Conservation (phyloP, 2,329 filamentous ascomycete species). For the Zymoseptoria brevis region DNA sequence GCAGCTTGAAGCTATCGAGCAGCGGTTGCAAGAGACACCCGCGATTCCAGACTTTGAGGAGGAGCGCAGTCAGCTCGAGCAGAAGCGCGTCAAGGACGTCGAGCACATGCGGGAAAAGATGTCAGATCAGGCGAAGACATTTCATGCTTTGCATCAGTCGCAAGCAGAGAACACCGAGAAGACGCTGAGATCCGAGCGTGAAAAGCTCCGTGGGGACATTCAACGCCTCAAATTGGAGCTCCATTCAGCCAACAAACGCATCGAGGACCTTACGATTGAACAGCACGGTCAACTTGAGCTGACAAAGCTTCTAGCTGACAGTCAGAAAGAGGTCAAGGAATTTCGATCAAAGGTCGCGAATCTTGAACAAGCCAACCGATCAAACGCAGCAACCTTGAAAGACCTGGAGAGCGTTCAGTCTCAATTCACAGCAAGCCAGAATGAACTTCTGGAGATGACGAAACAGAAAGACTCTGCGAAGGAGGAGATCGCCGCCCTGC, state of each 20-base stretch:
- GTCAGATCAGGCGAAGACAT: conserved; percentile 2
- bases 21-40: conserved; percentile 1
- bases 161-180: conserved; percentile 11
- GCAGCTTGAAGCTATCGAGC: conserved; percentile 1
- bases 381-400: background rate
- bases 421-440: background rate
- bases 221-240: conserved; percentile 1
- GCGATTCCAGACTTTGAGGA: background rate
- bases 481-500: background rate
- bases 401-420: background rate
- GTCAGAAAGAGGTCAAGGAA: background rate
- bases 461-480: background rate
- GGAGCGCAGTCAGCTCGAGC: conserved; percentile 2
- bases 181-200: conserved; percentile 3
- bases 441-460: background rate
- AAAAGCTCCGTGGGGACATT: conserved; percentile 4
- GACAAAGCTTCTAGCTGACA: background rate
- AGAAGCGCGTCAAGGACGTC: conserved; percentile 1
- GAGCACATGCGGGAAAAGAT: conserved; percentile 2
- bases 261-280: background rate
- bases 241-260: background rate
- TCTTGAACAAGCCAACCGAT: background rate
- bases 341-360: background rate
- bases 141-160: conserved; percentile 6
- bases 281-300: background rate